Base-by-base conservation (phyloP, 768 basidiomycete species). In the Kwoniella sp. region DNA sequence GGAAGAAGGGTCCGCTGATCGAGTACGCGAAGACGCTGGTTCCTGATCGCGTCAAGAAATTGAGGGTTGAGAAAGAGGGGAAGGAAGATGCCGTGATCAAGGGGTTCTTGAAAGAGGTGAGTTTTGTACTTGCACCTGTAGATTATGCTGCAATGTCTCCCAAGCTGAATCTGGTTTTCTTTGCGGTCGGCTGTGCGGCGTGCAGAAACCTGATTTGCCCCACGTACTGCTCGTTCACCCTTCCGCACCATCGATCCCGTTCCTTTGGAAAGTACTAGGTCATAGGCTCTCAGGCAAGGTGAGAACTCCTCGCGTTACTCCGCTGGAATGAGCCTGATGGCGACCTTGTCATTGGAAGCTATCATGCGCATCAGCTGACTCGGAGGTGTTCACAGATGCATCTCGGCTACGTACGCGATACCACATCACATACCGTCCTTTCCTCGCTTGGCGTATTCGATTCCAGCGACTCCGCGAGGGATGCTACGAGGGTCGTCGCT, bases 11-110 rank as follows among this genome's bases (percentile, higher is more conserved):
- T 30, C 85, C 86, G 7, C 82, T 97, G 74, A 89, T 88, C 78
- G 87, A 90, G 71, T 94, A 86, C 83, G 91, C 87, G 0, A 85
- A 87, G 20, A 83, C 86, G 23, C 84, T 90, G 61, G 85, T 96
- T 22, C 91, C 93, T 0, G 87, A 88, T 73, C 83, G 86, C 28
- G 85, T 90, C 56, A 86, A 84, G 61, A 82, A 81, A 89, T 34
- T 86, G 84, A 74, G 82, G 45, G 59, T 70, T 17, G 68, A 70
- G 20, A 66, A 63, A 31, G 65, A 67, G 59, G 53, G 65, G 84
- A 63, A 63, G 45, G 4, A 73, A n/a, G 81, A 85, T 5, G 86
- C 88, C n/a, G 84, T 93, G 28, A 67, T 84, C 1, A 29, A 52
- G 8, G 82, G 83, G 5, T 93, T 92, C 89, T 78, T 88, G 20